phyloP scores from a whole-genome alignment of 2,329 filamentous ascomycete species.

The Ophiocordyceps robertsii region DNA sequence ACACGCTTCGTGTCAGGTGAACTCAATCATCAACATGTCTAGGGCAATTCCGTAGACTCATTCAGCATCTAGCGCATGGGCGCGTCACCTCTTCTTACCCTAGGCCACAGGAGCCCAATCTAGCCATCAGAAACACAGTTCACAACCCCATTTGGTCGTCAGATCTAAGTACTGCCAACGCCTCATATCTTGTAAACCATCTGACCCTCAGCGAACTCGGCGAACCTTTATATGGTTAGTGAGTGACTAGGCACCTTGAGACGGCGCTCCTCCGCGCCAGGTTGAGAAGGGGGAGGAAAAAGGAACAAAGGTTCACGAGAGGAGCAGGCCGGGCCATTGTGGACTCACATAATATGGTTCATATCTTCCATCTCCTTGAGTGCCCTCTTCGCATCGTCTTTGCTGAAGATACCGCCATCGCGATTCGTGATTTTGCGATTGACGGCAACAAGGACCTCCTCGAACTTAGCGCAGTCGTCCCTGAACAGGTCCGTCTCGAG shows the following conservation, averaged over 20 bases:
- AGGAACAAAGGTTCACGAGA: not conserved
- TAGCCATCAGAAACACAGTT: no score
- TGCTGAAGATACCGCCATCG: slow-evolving; percentile 48
- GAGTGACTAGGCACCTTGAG: no score
- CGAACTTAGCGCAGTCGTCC: slow-evolving; percentile 69
- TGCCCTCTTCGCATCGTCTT: slow-evolving; percentile 61
- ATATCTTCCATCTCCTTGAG: slow-evolving; percentile 66
- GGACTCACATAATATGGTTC: slow-evolving; percentile 84
- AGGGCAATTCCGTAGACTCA: not conserved
- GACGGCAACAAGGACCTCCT: slow-evolving; percentile 62
- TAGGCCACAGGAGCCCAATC: no score
- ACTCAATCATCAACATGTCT: no score
- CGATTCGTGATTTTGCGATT: slow-evolving; percentile 52
- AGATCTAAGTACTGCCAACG: not conserved
- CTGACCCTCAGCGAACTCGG: slow-evolving; percentile 46
- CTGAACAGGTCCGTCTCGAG: slow-evolving; percentile 74
- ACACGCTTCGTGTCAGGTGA: no score
- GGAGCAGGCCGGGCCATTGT: not conserved
- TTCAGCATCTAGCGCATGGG: not conserved
- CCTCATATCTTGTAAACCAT: slow-evolving; percentile 51
- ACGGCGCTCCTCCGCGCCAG: no score
- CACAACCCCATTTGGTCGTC: no score
- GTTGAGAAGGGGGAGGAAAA: not conserved
- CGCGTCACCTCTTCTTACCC: no score
- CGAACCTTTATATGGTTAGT: not conserved